Evolutionary conservation across 306 rosid genomes (phyloP).

Genomic region (Cicer yamashitae): DNA sequence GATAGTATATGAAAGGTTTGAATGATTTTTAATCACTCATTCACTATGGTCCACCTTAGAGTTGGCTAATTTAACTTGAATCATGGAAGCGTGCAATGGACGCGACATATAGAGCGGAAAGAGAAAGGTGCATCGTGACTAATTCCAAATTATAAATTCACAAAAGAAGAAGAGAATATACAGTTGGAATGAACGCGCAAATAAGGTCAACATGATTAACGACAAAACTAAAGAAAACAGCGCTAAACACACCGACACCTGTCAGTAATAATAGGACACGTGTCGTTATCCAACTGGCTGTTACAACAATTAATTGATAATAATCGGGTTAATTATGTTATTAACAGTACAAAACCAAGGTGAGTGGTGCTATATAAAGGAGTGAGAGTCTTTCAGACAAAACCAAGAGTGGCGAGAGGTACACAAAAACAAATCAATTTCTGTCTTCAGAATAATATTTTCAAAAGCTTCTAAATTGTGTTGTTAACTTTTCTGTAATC

Average conservation of each 20-base stretch:
- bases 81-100: not conserved
- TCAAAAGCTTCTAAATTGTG: slow-evolving; percentile 22
- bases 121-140: slow-evolving; percentile 1
- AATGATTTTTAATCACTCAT: too few species aligned
- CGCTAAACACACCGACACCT: not conserved
- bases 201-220: slow-evolving; percentile 9
- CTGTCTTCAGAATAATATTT: not conserved
- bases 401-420: slow-evolving; percentile 72
- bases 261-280: not conserved
- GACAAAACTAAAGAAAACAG: not conserved
- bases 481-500: not conserved
- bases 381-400: not conserved
- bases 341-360: slow-evolving; percentile 36
- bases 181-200: slow-evolving; percentile 7
- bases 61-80: not conserved
- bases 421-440: slow-evolving; percentile 10
- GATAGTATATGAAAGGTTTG: too few species aligned
- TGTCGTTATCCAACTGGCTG: not conserved
- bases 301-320: slow-evolving; percentile 35
- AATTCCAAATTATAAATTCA: not conserved
- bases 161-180: not conserved
- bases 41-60: too few species aligned
- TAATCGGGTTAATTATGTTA: slow-evolving; percentile 27
- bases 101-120: not conserved
- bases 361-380: slow-evolving; percentile 49